A percentile compares a stretch with the other conserved stretches of the same genome.
Conservation (phyloP, 768 basidiomycete species). For the Tephrocybe sp. region DNA sequence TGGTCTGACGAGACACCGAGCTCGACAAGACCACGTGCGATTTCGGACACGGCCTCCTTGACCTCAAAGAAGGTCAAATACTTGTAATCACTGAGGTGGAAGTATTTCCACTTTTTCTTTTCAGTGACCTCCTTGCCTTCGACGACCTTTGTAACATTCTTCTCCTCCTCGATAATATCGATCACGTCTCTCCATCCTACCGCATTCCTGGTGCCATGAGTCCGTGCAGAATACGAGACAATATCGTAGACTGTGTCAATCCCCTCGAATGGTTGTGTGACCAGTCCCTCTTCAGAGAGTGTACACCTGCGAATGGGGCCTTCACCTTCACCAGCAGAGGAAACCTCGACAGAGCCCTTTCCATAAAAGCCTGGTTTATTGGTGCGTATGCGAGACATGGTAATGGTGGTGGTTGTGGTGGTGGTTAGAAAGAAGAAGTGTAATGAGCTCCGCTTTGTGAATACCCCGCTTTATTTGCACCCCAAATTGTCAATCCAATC, state of each 20-base stretch:
- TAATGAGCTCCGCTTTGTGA: not conserved
- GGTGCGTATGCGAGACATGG: conserved; percentile 34
- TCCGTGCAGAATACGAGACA: conserved; percentile 69
- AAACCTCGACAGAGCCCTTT: conserved; percentile 64
- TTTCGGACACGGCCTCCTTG: conserved; percentile 58
- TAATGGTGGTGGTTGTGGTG: conserved; percentile 13
- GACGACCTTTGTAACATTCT: conserved; percentile 82
- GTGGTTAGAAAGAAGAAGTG: too few species aligned
- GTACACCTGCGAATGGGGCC: conserved; percentile 58
- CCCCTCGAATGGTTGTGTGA: conserved; percentile 68
- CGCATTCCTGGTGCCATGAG: conserved; percentile 73
- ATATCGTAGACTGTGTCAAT: conserved; percentile 84
- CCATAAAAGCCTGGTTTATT: conserved; percentile 50
- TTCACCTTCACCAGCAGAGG: conserved; percentile 43
- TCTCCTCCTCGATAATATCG: conserved; percentile 77
- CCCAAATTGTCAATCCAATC: not conserved
- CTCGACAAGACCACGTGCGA: conserved; percentile 72
- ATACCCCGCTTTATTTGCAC: conserved; percentile 11
- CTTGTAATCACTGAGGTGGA: conserved; percentile 87
- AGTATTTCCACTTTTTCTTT: conserved; percentile 96
- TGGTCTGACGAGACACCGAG: conserved; percentile 67
- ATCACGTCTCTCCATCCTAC: conserved; percentile 80
- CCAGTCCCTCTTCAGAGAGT: conserved; percentile 53
- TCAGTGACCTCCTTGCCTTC: conserved; percentile 82
- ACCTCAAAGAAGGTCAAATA: conserved; percentile 77